Evolutionary conservation across 306 rosid genomes (phyloP), one percentile per base, ranked within the genome.

Genomic region (Inga oerstediana): DNA sequence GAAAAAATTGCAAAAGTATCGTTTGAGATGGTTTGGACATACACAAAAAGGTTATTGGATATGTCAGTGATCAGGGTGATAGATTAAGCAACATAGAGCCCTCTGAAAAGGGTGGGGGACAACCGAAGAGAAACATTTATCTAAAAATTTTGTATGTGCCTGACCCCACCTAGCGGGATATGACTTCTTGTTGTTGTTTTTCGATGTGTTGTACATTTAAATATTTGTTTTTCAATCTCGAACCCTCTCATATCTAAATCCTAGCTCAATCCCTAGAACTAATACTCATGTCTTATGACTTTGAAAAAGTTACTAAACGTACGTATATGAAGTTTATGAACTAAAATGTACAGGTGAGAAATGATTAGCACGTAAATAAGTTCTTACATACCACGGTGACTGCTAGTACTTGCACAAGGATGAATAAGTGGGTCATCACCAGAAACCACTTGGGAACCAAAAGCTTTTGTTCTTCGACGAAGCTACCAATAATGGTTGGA

Each of bases 371-470:
- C 22, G 30, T 59, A 12, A 59, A 62, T 3, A 24, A 24, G 68
- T 62, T 62, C 54, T 49, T 49, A 49, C 89, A 82, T 93, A 94
- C 98, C 87, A 90, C 85, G 0, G 97, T 71, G 8, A 91, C 85
- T 37, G 91, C 94, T 13, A 89, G 85, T 7, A 91, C 87, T 91
- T 94, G 98, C 27, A 85, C 56, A 83, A 92, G 85, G 41, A 80
- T 89, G 85, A 89, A 89, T 27, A 86, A 19, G 82, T 94, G 88
- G 83, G 83, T 94, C 89, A 90, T 89, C 30, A 89, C 14, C 76
- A 94, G 91, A 81, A 93, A 90, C 97, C 97, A 90, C 79, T 83
- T 91, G 24, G 97, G 93, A 8, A 94, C 83, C 74, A 90, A 67
- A 46, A 81, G 87, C 80, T 82, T 82, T 0, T 45, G 45, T 74